These are phyloP conservation scores for Eucalyptus microcorys DNA, from an alignment of 345 rosid species.

Conservation along the genomic window DNA sequence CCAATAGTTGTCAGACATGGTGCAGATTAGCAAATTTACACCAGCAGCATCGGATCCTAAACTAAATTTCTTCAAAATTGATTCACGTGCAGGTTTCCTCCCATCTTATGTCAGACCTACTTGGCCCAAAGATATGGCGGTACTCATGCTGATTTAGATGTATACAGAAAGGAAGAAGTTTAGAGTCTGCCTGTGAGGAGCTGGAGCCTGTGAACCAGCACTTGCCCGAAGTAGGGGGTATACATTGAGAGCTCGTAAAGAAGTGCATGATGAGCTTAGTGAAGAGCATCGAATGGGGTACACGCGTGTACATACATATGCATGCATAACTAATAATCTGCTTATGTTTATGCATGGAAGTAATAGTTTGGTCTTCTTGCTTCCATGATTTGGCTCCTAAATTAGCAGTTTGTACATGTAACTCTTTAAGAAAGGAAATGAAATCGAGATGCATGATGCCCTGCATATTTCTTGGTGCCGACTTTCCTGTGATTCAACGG, in stretches of 20 bases:
- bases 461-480: neutral
- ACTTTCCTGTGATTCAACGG: neutral
- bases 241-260: too few relatives aligned
- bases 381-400: too few relatives aligned
- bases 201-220: too few relatives aligned
- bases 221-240: too few relatives aligned
- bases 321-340: neutral
- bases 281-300: neutral
- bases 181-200: too few relatives aligned
- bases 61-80: neutral
- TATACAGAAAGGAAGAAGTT: neutral
- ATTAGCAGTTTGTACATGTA: neutral
- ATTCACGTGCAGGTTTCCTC: slow-evolving; percentile 4
- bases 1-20: neutral
- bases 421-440: neutral
- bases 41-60: neutral
- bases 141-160: neutral
- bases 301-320: neutral
- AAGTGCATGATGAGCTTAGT: neutral
- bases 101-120: slow-evolving; percentile 46
- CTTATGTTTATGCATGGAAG: neutral
- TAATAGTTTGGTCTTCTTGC: neutral
- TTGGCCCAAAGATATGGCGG: slow-evolving; percentile 51
- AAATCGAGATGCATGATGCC: too few relatives aligned
- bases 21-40: neutral